These are phyloP conservation scores for Coemansia sp. DNA, from an alignment of 192 early-diverging fungal genomes.

Conservation along the genomic window DNA sequence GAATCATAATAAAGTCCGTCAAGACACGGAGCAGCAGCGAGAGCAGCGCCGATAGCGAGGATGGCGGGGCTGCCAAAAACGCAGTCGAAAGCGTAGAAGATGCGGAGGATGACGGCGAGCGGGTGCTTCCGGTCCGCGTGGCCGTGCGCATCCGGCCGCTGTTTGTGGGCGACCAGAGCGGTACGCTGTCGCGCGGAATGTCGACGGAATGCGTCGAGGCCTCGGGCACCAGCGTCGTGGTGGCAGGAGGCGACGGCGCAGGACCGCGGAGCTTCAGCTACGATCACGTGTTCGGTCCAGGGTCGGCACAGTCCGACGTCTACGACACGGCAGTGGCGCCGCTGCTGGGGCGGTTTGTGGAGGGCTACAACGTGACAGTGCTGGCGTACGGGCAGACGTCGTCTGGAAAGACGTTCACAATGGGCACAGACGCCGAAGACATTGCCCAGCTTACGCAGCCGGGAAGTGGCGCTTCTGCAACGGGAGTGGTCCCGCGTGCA, in stretches of 20 bases:
- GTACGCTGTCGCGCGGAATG: slow-evolving; percentile 12
- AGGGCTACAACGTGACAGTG: slow-evolving; percentile 93
- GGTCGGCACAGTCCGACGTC: slow-evolving; percentile 59
- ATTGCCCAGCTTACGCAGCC: slow-evolving; percentile 13
- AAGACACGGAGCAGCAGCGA: slow-evolving; percentile 13
- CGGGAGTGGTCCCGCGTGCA: slow-evolving; percentile 74
- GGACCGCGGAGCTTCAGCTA: slow-evolving; percentile 55
- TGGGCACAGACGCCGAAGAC: slow-evolving; percentile 71
- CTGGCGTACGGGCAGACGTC: slow-evolving; percentile 94
- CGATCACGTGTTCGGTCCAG: slow-evolving; percentile 66
- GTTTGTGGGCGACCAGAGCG: neutral
- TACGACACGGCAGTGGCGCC: slow-evolving; percentile 57
- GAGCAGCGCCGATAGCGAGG: neutral
- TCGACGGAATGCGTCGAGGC: slow-evolving; percentile 27
- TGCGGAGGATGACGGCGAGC: slow-evolving; percentile 26
- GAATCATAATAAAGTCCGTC: neutral
- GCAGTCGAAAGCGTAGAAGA: neutral
- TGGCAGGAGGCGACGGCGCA: slow-evolving; percentile 8
- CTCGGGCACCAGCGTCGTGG: slow-evolving; percentile 15
- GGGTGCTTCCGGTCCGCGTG: slow-evolving; percentile 48
- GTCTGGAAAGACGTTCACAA: slow-evolving; percentile 93
- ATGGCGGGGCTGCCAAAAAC: neutral
- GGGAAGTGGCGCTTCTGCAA: neutral
- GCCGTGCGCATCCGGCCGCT: slow-evolving; percentile 54
- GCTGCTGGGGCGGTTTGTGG: slow-evolving; percentile 59